Evolutionary conservation across 2,329 filamentous ascomycete species (phyloP), one percentile per base, ranked within the genome.

Genomic region (Sporothrix brasiliensis): DNA sequence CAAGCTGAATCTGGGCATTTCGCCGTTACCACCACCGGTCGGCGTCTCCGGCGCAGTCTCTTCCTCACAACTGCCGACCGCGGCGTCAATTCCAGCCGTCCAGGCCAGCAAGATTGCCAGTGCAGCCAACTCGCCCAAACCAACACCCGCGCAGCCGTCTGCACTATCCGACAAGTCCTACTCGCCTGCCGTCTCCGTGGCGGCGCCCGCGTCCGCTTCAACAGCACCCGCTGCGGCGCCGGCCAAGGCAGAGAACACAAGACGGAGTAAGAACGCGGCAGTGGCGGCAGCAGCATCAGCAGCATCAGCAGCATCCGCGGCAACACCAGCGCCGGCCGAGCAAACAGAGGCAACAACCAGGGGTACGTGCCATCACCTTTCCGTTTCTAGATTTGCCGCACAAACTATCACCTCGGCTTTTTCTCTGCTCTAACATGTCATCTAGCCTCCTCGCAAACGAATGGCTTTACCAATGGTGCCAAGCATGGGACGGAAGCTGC

Each of bases 1-100:
- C 75, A 87, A 84, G 81, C 94, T 92, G 82, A 94, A 91, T 78
- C 91, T 98, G 41, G 95, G 95, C 34, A 97, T 99, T 77, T 90
- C 94, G 71, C 95, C 95, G 53, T 84, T 98, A 77, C 95, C 95
- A 69, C 94, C 95, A 73, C 95, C 95, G 76, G 93, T 93, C 39
- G 91, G 91, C 50, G 47, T 19, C 9, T 44, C 58, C 19, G 27
- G 53, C 30, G 80, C 84, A 78, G 81, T 70, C 77, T 81, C 69
- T 69, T 39, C 44, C 6, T 21, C 21, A 77, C 83, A 34, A 75
- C 78, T 13, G 79, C 52, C 71, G 11, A 24, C 80, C 72, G 81
- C 84, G 70, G 80, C 82, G 60, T 80, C 83, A 74, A 78, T 84
- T 78, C 88, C 85, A 72, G 80, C 83, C 72, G 81, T 80, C 67